Base-by-base conservation (phyloP, 495 filamentous ascomycete genomes). In the Chlorociboria aeruginascens region DNA sequence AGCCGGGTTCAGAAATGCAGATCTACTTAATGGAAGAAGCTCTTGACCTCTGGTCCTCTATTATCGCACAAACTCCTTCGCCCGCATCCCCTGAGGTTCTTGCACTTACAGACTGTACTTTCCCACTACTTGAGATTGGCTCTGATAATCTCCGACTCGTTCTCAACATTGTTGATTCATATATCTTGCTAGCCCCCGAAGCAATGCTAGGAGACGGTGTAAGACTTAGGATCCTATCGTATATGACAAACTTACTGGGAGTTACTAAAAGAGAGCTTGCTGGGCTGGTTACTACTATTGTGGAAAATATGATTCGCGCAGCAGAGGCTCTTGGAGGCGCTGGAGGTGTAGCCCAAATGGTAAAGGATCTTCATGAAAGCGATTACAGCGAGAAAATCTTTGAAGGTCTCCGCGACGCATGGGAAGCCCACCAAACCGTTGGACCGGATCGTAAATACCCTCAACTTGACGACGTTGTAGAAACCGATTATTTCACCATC, bases 11-110 rank as follows among this genome's bases (percentile, higher is more conserved):
- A 6, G 78, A 89, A 30, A 78, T 82, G 29, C 78, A 85, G 52
- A 61, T 93, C 7, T 92, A 94, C 57, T 79, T 97, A 7, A 73
- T 94, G 9, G 92, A 97, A 49, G 92, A 98, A 56, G 85, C 88
- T 0, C 69, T 98, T 10, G 88, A 95, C 30, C 75, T 98, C 17
- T 95, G 88, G 88, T 69, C 74, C 13, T 71, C 81, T 1, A 74
- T 95, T n/a, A 61, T 95, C 20, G 65, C 68, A 41, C 81, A 92
- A 53, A 86, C 82, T 14, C 72, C 75, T 4, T 62, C 74, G 4
- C 82, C 85, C 0, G 69, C 85, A 10, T 73, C 79, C 3, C 66
- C 72, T 0, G 81, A 81, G 3, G 69, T 95, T 12, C 63, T 89
- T 4, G 68, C 74, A 25, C 76, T 95, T 8, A 72, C 79, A 3